Evolutionary conservation across 371 early-diverging fungal species (phyloP), one percentile per base, ranked within the genome.

Genomic region (Apophysomyces elegans): DNA sequence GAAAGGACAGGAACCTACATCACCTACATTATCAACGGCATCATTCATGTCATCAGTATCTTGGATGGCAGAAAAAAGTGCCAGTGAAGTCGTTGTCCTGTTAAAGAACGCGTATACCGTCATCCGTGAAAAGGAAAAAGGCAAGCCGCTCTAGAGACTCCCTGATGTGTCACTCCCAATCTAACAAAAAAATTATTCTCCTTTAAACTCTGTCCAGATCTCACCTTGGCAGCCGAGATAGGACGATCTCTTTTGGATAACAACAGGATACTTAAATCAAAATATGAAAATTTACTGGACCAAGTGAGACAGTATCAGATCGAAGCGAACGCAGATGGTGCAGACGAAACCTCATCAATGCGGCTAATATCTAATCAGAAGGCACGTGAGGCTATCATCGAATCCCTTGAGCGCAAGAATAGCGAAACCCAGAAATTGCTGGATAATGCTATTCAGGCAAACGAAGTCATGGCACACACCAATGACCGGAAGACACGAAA

Each of bases 201-300:
- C 11, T 65, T 62, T 56, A 57, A 39, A 41, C 38, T 21, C 16
- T 50, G n/a, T 32, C 36, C 32, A 87, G 86, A 85, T 69, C 75
- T 86, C 36, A 65, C 70, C 11, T 63, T 86, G 37, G 88, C 86
- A 14, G 86, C 86, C 36, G 77, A 85, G 72, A 79, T 88, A 62
- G 86, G 88, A 16, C 84, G 84, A 69, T 80, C 80, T 4, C 69
- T 88, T 21, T 59, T 86, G 57, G 86, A 86, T 41, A 74, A 84
- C 41, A 86, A 88, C 61, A 73, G 73, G 21, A 67, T 56, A 2
- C 66, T 88, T 14, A 81, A 86, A 59, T 62, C 79, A 36, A 80
- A 84, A 47, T 86, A 83, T 61, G 82, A 86, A 39, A 73, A 69
- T 39, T 21, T 84, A 32, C 57, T 85, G 43, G 69, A 78, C 7